Evolutionary conservation across 192 early-diverging fungal species (phyloP).

Genomic region (Linnemannia schmuckeri): DNA sequence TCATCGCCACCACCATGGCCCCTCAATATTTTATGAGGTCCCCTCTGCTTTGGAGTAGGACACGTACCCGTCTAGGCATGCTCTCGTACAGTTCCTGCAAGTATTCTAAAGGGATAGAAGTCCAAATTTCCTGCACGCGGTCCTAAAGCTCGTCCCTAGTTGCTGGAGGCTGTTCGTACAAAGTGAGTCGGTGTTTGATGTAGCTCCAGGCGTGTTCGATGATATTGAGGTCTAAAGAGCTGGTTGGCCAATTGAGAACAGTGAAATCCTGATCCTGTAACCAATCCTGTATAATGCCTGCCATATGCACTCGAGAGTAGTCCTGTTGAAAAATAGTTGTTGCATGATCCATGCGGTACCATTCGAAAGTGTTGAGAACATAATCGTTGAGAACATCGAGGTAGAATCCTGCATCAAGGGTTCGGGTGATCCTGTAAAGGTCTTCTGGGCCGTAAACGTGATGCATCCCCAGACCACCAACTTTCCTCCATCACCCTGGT

Average conservation of each 20-base stretch:
- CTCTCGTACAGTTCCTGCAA: not conserved
- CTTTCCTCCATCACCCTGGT: not conserved
- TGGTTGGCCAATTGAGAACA: not conserved
- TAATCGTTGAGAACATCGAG: not conserved
- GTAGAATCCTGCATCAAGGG: not conserved
- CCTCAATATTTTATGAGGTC: no score
- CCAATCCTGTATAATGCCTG: not conserved
- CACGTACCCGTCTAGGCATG: conserved; percentile 1
- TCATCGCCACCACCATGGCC: no score
- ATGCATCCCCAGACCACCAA: not conserved
- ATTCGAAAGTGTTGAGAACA: not conserved
- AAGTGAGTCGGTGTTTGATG: not conserved
- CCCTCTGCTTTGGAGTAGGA: no score
- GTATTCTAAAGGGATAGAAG: not conserved
- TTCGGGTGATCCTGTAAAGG: not conserved
- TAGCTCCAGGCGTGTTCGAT: not conserved
- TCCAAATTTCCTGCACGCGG: conserved; percentile 1
- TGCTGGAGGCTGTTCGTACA: not conserved
- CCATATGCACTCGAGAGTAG: conserved; percentile 2
- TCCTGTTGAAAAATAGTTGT: conserved; percentile 10
- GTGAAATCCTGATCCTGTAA: not conserved
- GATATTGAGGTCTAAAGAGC: not conserved
- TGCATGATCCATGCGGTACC: not conserved
- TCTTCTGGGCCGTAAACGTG: not conserved
- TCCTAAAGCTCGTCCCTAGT: not conserved